Evolutionary conservation across 208 protist species (phyloP), one percentile per base, ranked within the genome.

Genomic region (Crithidia bombi): DNA sequence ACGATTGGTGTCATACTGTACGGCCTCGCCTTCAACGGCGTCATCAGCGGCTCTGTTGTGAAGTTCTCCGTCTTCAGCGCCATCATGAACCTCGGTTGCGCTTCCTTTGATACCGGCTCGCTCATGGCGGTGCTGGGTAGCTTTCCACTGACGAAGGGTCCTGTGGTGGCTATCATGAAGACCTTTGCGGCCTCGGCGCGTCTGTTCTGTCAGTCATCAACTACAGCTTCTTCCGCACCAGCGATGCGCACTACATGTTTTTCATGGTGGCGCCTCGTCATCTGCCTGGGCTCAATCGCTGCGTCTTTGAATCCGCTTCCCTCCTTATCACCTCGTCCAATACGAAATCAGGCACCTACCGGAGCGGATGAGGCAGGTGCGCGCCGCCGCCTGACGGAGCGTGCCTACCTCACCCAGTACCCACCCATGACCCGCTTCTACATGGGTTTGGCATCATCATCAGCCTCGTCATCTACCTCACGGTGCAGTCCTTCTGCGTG

Each of bases 41-140:
- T 75, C n/a, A 82, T 92, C 55, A 55, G 47, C 21, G 64, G 56
- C 33, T 50, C 15, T 14, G 70, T 85, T 1, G 23, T 79, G 41
- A 70, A 52, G 14, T 81, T 91, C 50, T 35, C 75, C 50, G 61
- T 91, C 33, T 88, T 88, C 61, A 75, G 71, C 52, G 82, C 82
- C 28, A 79, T 91, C 44, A 64, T 87, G 71, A 80, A 86, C 67
- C 74, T 85, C 38, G 85, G 85, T 36, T 86, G 81, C 25, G 26
- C 70, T n/a, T 77, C 61, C 25, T 85, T 91, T 47, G 86, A 89
- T 39, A 73, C 75, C 14, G 81, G 78, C 25, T 81, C 86, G n/a
- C 69, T 91, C n/a, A 91, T 91, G 86, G 69, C 86, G 5, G 38
- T 86, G 11, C 65, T 91, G 17, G 72, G 69, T 52, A 87, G 61